Conservation (phyloP, 805 yeast genomes). For the Pichia scutulata region DNA sequence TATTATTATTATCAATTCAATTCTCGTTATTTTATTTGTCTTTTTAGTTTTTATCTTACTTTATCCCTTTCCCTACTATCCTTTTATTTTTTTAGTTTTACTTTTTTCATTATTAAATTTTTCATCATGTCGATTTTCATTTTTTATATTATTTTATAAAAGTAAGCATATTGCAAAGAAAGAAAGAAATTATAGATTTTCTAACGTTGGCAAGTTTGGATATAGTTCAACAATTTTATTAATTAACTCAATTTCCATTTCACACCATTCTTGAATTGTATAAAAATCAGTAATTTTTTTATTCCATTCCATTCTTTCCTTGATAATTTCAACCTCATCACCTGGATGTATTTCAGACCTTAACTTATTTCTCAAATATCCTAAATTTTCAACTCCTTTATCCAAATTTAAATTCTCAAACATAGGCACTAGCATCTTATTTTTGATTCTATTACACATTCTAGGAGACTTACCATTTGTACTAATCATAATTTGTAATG, state of each 20-base stretch:
- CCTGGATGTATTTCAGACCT: constrained; percentile 37
- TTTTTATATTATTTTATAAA: background rate
- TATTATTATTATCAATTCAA: background rate
- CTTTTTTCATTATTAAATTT: background rate
- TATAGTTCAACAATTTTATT: constrained; percentile 38
- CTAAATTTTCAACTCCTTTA: constrained; percentile 54
- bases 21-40: background rate
- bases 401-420: constrained; percentile 38
- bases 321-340: constrained; percentile 40
- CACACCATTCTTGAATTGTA: constrained; percentile 53
- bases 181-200: background rate
- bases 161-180: background rate
- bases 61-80: background rate
- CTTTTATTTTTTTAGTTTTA: background rate
- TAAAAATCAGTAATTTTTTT: constrained; percentile 54
- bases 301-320: constrained; percentile 66
- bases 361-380: constrained; percentile 43
- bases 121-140: background rate
- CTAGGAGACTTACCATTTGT: constrained; percentile 81
- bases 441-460: constrained; percentile 54
- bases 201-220: constrained; percentile 38
- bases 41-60: background rate
- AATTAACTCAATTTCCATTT: constrained; percentile 29
- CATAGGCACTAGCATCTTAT: constrained; percentile 40
- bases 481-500: constrained; percentile 71